Evolutionary conservation across 768 basidiomycete species (phyloP).

Genomic region (Obba rivulosa): DNA sequence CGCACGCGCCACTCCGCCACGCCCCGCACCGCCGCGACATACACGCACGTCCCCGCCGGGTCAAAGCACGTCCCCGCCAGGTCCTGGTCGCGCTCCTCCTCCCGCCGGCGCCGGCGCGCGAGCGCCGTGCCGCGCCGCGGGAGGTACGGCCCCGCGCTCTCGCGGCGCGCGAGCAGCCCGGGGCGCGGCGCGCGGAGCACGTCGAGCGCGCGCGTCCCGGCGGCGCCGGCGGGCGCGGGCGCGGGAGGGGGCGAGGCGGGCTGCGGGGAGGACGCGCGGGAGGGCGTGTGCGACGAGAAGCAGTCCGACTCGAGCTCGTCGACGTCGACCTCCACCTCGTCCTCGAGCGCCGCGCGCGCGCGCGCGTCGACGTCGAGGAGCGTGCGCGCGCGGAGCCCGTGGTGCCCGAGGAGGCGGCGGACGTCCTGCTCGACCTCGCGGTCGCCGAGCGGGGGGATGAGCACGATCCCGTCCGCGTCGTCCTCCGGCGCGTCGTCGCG

Average conservation of each 20-base stretch:
- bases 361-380: conserved; percentile 11
- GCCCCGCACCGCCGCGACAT: conserved; percentile 59
- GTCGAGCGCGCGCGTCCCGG: conserved; percentile 16
- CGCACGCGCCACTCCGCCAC: conserved; percentile 76
- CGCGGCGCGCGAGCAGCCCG: conserved; percentile 17
- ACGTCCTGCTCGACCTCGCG: conserved; percentile 51
- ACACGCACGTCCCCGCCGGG: conserved; percentile 59
- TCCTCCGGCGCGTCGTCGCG: conserved; percentile 24
- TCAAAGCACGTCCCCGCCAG: conserved; percentile 74
- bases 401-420: conserved; percentile 46
- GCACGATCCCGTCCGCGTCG: conserved; percentile 46
- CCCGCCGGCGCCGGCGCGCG: conserved; percentile 8
- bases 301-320: conserved; percentile 49
- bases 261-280: conserved; percentile 37
- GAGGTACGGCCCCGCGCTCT: conserved; percentile 18
- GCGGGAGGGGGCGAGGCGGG: conserved; percentile 15
- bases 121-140: conserved; percentile 9
- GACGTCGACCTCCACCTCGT: conserved; percentile 33
- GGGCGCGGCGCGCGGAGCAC: conserved; percentile 13
- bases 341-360: conserved; percentile 12
- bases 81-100: conserved; percentile 38
- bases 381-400: conserved; percentile 33
- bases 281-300: conserved; percentile 42
- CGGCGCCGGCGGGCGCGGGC: neutral
- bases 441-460: conserved; percentile 53